phyloP scores from a whole-genome alignment of 1,284 basidiomycete genomes.

The Mrakiaceae sp. region DNA sequence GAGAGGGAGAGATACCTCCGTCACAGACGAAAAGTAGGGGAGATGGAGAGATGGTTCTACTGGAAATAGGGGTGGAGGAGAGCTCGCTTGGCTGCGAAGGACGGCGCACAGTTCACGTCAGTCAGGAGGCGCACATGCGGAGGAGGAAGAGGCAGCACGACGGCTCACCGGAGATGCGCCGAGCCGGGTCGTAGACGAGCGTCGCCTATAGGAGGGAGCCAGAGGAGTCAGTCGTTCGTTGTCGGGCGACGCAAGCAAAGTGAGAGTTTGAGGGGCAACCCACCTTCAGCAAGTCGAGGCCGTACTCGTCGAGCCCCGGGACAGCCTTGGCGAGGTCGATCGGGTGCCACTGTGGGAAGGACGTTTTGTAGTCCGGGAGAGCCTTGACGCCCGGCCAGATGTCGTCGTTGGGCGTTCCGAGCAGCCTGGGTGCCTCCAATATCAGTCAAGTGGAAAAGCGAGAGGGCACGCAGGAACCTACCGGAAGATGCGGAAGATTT shows the following conservation, averaged over 20 bases:
- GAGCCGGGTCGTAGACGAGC: slow-evolving; percentile 84
- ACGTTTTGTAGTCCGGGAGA: slow-evolving; percentile 90
- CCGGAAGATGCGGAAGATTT: slow-evolving; percentile 99
- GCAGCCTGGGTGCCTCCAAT: slow-evolving; percentile 46
- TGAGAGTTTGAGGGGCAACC: slow-evolving; percentile 20
- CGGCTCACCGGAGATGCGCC: slow-evolving; percentile 72
- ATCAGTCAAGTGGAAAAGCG: background rate
- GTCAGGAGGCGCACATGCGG: too few species aligned
- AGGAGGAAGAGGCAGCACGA: background rate
- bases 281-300: slow-evolving; percentile 67
- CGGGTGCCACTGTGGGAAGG: slow-evolving; percentile 83
- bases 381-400: slow-evolving; percentile 82
- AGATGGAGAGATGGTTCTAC: background rate
- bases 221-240: background rate
- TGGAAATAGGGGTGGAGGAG: slow-evolving; percentile 9
- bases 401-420: slow-evolving; percentile 91
- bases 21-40: background rate
- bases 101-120: background rate
- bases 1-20: background rate
- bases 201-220: slow-evolving; percentile 44
- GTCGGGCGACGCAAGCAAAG: slow-evolving; percentile 9
- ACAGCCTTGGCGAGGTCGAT: slow-evolving; percentile 55
- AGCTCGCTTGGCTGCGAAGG: slow-evolving; percentile 9
- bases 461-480: slow-evolving; percentile 31
- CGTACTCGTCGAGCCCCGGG: slow-evolving; percentile 54